These are phyloP conservation scores for Euphorbia schlechtendalii DNA, from an alignment of 441 rosid genomes.

Conservation along the genomic window DNA sequence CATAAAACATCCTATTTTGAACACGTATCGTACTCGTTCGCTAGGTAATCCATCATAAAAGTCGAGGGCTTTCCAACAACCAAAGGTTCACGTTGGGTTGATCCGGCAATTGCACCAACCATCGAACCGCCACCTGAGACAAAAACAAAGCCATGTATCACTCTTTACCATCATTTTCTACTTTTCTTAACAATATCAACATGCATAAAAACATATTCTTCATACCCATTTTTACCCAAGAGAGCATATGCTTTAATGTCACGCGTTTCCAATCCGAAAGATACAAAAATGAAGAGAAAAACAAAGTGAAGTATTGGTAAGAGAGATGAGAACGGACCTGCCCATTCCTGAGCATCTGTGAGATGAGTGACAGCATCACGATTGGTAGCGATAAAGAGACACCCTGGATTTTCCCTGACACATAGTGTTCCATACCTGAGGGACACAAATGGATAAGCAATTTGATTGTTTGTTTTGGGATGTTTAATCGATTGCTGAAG, in stretches of 20 bases:
- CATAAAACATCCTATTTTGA: too few relatives aligned
- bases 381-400: constrained; percentile 87
- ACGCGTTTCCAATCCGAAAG: too few relatives aligned
- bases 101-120: constrained; percentile 78
- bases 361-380: constrained; percentile 89
- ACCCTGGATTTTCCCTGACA: constrained; percentile 87
- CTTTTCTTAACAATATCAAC: too few relatives aligned
- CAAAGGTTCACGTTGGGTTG: constrained; percentile 70
- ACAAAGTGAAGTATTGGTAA: neutral
- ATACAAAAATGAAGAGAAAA: neutral
- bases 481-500: neutral
- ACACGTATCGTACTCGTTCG: too few relatives aligned
- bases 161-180: neutral
- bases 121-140: constrained; percentile 89
- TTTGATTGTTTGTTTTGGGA: neutral
- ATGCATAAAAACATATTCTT: too few relatives aligned
- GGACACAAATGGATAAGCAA: constrained; percentile 16
- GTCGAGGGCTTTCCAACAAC: constrained; percentile 92
- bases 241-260: too few relatives aligned
- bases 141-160: neutral
- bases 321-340: constrained; percentile 28
- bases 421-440: constrained; percentile 88
- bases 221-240: too few relatives aligned
- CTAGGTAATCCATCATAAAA: constrained; percentile 86
- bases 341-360: constrained; percentile 91